phyloP scores from a whole-genome alignment of 116 monocot genomes.

The Thalassia testudinum region DNA sequence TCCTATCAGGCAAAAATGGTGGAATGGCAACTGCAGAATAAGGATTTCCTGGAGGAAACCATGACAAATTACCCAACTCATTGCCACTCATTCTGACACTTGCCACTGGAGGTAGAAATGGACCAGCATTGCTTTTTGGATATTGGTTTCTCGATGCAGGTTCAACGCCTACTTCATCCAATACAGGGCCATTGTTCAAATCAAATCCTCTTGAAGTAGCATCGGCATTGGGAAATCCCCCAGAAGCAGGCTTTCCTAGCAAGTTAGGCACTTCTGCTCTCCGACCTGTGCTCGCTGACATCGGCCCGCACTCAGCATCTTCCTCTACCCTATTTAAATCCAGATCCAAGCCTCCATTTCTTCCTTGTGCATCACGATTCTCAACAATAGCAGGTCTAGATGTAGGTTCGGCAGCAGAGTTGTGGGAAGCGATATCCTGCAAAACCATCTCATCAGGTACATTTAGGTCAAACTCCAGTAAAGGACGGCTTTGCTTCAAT shows the following conservation, averaged over 20 bases:
- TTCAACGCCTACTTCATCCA: constrained; percentile 44
- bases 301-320: constrained; percentile 33
- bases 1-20: constrained; percentile 49
- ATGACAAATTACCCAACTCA: constrained; percentile 53
- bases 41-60: constrained; percentile 55
- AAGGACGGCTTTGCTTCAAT: constrained; percentile 33
- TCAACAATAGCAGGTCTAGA: constrained; percentile 22
- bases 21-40: constrained; percentile 57
- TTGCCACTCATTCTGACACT: constrained; percentile 59
- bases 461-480: constrained; percentile 82
- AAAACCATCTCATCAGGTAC: constrained; percentile 49
- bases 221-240: constrained; percentile 16
- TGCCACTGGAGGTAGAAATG: constrained; percentile 31
- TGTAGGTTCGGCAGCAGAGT: constrained; percentile 22
- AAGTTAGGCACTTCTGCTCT: constrained; percentile 24
- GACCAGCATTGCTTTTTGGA: constrained; percentile 17
- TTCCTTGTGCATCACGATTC: constrained; percentile 11
- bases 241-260: constrained; percentile 12
- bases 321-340: constrained; percentile 80
- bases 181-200: constrained; percentile 64
- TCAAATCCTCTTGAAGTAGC: constrained; percentile 57
- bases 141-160: constrained; percentile 16
- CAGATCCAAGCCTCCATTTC: constrained; percentile 54
- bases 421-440: constrained; percentile 42
- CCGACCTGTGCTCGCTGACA: constrained; percentile 15